Evolutionary conservation across 164 flowering plant genomes (phyloP).

Genomic region (Stephania japonica): DNA sequence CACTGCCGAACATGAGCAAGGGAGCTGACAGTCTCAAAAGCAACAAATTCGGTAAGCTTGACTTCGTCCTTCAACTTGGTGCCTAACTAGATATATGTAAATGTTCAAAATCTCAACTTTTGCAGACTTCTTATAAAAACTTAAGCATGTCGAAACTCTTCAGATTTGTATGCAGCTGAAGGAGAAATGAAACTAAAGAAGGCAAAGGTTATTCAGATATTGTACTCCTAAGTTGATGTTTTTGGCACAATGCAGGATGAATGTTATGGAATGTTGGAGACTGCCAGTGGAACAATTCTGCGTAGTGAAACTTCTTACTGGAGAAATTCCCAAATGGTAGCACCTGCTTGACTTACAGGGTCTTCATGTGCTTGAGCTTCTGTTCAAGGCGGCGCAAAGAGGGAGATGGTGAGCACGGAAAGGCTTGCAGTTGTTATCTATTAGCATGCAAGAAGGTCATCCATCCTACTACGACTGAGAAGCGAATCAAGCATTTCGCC

Average conservation of each 20-base stretch:
- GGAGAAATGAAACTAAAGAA: background rate
- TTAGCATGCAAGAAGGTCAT: background rate
- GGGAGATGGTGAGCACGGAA: background rate
- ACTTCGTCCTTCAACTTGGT: too few species aligned
- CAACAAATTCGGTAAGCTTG: constrained; percentile 38
- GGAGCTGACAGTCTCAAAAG: constrained; percentile 35
- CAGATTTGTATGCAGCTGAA: background rate
- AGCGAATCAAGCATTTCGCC: too few species aligned
- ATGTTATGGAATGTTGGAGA: background rate
- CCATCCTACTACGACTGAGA: background rate
- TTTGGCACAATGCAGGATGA: background rate
- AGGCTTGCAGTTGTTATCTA: background rate
- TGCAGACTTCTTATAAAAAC: background rate
- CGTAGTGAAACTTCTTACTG: background rate
- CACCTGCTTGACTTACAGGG: too few species aligned
- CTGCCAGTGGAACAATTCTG: background rate
- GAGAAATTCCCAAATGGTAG: background rate
- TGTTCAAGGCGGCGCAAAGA: too few species aligned
- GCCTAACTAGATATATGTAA: too few species aligned
- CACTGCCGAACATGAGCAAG: constrained; percentile 34
- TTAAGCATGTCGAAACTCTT: background rate
- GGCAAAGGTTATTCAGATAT: background rate
- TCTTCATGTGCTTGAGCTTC: too few species aligned
- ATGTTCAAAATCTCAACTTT: too few species aligned
- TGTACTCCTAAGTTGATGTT: too few species aligned